Base-by-base conservation (phyloP, 257 asterid species). In the Gentiana macrophylla region DNA sequence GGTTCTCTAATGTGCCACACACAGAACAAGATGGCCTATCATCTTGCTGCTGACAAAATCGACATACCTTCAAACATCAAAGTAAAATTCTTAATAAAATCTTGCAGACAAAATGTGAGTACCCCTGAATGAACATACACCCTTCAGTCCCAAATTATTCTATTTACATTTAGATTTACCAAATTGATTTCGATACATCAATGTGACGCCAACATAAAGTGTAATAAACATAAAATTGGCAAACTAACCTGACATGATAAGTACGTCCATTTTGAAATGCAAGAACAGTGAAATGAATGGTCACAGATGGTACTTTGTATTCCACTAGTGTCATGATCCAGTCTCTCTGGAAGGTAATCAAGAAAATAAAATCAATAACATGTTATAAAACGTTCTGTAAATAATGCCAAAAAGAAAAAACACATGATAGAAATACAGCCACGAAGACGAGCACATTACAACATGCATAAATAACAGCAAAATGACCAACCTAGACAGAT, bases 281-380 rank as follows among this genome's bases (percentile, higher is more conserved):
- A 92, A 53, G 97, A 81, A 71, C 99, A 92, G 12, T 71, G 94
- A 70, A 83, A 88, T 52, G 95, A 92, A 76, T 92, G 99, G 70
- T 92, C 97, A 60, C 99, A 92, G 64, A 81, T 72, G 3, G 99
- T 83, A 72, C 80, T 77, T 73, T 79, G 94, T 69, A 88, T 92
- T 67, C 99, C 97, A 67, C 99, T 92, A 57, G 93, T 80, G 67
- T 92, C 95, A 51, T 92, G 94, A 72, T 92, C 97, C 93, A 92
- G 60, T 72, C 99, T 88, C 80, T 92, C 97, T 92, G 68, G 59
- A 52, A 13, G 68, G 41, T 62, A 52, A 35, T 36, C 10, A 62
- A 63, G 44, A 13, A 58, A 48, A 0, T 10, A 41, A 41, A 41
- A 41, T 41, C 0, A 41, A n/a, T n/a, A n/a, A n/a, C n/a, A n/a